Conservation (phyloP, 2,329 filamentous ascomycete genomes). For the Reticulascus tulasneorum region DNA sequence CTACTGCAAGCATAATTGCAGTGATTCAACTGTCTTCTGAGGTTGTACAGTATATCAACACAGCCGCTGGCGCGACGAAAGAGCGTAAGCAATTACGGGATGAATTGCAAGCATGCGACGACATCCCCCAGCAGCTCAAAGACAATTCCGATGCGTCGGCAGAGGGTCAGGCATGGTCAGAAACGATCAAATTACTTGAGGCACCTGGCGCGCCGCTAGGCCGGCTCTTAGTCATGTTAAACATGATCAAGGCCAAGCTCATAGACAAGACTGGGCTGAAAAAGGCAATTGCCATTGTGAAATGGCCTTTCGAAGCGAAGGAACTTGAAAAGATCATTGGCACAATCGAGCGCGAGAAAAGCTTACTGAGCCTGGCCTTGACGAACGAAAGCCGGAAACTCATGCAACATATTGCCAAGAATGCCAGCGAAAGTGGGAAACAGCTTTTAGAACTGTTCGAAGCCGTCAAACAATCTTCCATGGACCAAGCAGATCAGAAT, state of each 20-base stretch:
- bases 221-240: constrained; percentile 8
- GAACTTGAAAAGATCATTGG: not conserved
- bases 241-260: constrained; percentile 11
- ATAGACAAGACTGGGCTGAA: constrained; percentile 7
- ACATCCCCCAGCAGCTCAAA: constrained; percentile 15
- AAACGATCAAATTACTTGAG: constrained; percentile 17
- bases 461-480: no score
- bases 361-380: no score
- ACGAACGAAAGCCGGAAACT: no score
- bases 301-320: constrained; percentile 13
- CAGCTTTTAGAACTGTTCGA: no score
- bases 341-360: not conserved
- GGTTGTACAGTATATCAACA: constrained; percentile 17
- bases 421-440: no score
- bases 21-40: constrained; percentile 15
- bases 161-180: constrained; percentile 14
- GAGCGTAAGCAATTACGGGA: constrained; percentile 14
- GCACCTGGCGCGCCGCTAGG: constrained; percentile 13
- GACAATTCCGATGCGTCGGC: constrained; percentile 16
- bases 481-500: no score
- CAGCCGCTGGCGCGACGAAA: constrained; percentile 11
- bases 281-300: constrained; percentile 6
- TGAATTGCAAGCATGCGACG: constrained; percentile 15
- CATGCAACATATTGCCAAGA: no score
- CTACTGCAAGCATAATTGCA: constrained; percentile 17